phyloP scores from a whole-genome alignment of 306 rosid genomes.

The Corylus avellana region DNA sequence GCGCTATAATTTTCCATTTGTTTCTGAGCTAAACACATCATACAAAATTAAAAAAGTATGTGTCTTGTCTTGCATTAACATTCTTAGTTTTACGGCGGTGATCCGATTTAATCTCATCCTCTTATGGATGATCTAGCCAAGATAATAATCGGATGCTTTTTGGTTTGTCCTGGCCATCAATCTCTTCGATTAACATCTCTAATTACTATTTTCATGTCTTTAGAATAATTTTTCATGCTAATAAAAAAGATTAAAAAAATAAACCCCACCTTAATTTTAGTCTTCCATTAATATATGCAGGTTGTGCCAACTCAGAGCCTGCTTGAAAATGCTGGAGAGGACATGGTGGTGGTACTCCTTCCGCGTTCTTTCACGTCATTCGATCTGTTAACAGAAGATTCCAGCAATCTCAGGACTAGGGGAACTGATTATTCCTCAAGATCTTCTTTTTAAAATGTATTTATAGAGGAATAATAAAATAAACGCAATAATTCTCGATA shows the following conservation, averaged over 20 bases:
- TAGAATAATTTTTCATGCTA: background rate
- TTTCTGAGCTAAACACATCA: background rate
- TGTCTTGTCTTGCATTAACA: background rate
- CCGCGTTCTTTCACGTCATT: slow-evolving; percentile 70
- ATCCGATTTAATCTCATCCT: background rate
- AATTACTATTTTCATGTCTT: background rate
- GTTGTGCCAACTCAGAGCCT: slow-evolving; percentile 45
- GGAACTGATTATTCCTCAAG: slow-evolving; percentile 35
- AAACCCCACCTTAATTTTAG: too few species aligned
- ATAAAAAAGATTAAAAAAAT: too few species aligned
- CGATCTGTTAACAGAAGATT: slow-evolving; percentile 54
- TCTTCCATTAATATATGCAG: slow-evolving; percentile 39
- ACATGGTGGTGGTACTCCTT: slow-evolving; percentile 40
- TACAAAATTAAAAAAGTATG: background rate
- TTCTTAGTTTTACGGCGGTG: background rate
- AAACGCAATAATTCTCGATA: background rate
- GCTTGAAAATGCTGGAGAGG: slow-evolving; percentile 53
- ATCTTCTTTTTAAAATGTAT: slow-evolving; percentile 45
- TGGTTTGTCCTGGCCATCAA: background rate
- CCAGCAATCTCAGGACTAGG: slow-evolving; percentile 46
- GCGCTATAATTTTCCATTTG: background rate
- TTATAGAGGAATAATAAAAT: background rate
- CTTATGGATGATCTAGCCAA: background rate
- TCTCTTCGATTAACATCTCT: background rate
- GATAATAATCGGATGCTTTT: background rate